Conservation (phyloP, 179 eudicot species). For the Beta corolliflora region DNA sequence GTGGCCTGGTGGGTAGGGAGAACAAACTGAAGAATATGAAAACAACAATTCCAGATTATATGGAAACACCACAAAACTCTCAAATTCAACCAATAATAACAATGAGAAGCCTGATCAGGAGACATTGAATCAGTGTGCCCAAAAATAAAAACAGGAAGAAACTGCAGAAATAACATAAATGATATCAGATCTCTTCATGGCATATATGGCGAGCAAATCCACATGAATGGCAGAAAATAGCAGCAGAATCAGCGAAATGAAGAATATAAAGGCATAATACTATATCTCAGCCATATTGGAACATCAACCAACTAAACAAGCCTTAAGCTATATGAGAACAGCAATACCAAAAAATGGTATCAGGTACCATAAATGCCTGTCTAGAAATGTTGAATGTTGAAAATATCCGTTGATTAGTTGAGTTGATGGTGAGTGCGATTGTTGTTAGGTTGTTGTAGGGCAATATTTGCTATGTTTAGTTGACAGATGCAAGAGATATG, state of each 20-base stretch:
- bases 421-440: conserved; percentile 84
- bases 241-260: neutral
- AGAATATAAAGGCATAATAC: neutral
- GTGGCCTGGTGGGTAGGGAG: neutral
- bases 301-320: conserved; percentile 21
- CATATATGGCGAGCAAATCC: neutral
- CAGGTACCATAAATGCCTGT: conserved; percentile 88
- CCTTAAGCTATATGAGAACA: conserved; percentile 37
- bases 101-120: neutral
- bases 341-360: conserved; percentile 46
- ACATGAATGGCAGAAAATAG: neutral
- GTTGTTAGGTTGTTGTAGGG: conserved; percentile 91
- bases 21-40: neutral
- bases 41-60: neutral
- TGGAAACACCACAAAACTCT: neutral
- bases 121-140: neutral
- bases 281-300: conserved; percentile 14
- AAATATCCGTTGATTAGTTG: conserved; percentile 96
- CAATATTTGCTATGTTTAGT: conserved; percentile 94
- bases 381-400: conserved; percentile 77
- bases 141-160: neutral
- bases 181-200: neutral
- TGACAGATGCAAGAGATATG: conserved; percentile 91
- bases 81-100: neutral
- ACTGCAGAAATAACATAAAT: neutral